A percentile compares a stretch with the other conserved stretches of the same genome.
Conservation (phyloP, 768 basidiomycete species). For the Heimioporus sp. region DNA sequence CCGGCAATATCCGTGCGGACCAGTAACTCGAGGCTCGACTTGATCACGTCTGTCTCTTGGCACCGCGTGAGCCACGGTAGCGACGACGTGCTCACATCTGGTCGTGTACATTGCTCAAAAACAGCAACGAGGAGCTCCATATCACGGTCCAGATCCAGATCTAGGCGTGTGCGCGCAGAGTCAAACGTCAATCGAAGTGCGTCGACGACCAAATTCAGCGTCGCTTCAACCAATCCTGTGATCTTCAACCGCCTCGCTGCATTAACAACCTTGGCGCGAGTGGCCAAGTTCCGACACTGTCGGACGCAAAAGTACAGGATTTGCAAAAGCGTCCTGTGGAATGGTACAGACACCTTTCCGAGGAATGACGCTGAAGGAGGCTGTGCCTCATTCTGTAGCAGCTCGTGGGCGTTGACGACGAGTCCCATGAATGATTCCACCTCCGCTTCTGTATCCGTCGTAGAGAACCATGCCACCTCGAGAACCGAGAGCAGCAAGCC, state of each 20-base stretch:
- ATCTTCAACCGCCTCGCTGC: slow-evolving; percentile 64
- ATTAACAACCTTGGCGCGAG: slow-evolving; percentile 48
- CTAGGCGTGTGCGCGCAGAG: slow-evolving; percentile 52
- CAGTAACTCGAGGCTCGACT: slow-evolving; percentile 71
- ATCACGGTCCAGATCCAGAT: slow-evolving; percentile 72
- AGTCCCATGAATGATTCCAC: slow-evolving; percentile 60
- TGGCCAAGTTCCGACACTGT: slow-evolving; percentile 53
- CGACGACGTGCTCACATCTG: slow-evolving; percentile 66
- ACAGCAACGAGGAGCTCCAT: slow-evolving; percentile 79
- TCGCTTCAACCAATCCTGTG: slow-evolving; percentile 57
- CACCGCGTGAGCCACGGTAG: slow-evolving; percentile 76
- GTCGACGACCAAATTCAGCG: slow-evolving; percentile 65
- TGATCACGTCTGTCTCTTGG: slow-evolving; percentile 78
- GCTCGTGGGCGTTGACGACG: slow-evolving; percentile 55
- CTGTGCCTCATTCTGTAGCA: slow-evolving; percentile 74
- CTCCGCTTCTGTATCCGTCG: slow-evolving; percentile 51
- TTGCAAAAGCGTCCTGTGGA: slow-evolving; percentile 80
- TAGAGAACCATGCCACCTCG: slow-evolving; percentile 78
- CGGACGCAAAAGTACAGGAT: slow-evolving; percentile 75
- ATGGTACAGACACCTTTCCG: slow-evolving; percentile 57
- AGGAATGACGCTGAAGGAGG: slow-evolving; percentile 73
- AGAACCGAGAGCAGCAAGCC: slow-evolving; percentile 71
- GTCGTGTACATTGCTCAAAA: slow-evolving; percentile 77
- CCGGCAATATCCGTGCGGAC: slow-evolving; percentile 68
- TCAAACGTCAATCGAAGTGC: slow-evolving; percentile 64